Conservation (phyloP, 495 filamentous ascomycete genomes). For the Recurvomyces mirabilis region DNA sequence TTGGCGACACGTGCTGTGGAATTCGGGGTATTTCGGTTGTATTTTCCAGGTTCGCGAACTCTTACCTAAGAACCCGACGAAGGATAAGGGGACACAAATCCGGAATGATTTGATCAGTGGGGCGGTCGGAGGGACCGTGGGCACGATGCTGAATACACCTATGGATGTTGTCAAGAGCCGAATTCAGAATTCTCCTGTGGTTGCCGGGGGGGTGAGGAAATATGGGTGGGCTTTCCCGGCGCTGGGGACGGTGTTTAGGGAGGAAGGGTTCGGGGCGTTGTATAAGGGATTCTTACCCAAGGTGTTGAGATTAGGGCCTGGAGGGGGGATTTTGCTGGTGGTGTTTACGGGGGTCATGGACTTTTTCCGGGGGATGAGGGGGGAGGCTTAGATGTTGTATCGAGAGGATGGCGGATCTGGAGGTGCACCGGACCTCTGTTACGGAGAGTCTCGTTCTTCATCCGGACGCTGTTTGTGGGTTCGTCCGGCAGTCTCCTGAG, state of each 20-base stretch:
- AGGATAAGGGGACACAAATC: conserved; percentile 71
- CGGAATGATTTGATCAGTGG: conserved; percentile 80
- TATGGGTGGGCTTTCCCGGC: conserved; percentile 97
- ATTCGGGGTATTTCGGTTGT: conserved; percentile 93
- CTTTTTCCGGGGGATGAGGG: conserved; percentile 58
- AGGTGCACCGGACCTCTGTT: no score
- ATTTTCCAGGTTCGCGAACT: conserved; percentile 89
- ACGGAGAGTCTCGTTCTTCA: no score
- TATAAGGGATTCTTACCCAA: conserved; percentile 98
- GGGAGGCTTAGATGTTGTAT: no score
- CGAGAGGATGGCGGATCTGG: no score
- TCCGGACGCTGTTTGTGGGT: no score
- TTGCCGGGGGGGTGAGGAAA: conserved; percentile 69
- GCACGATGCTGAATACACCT: conserved; percentile 90
- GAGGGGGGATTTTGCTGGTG: conserved; percentile 83
- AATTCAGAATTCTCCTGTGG: conserved; percentile 82
- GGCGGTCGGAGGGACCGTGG: conserved; percentile 75
- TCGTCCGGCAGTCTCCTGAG: no score
- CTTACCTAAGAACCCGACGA: conserved; percentile 56
- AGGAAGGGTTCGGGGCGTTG: conserved; percentile 83
- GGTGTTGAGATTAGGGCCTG: conserved; percentile 77
- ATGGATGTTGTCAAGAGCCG: conserved; percentile 97
- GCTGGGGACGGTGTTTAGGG: conserved; percentile 71
- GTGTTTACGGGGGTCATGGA: conserved; percentile 93
- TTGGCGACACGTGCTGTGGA: conserved; percentile 97